Base-by-base conservation (phyloP, 73 alveolate genomes). In the Tetrahymena thermophila region DNA sequence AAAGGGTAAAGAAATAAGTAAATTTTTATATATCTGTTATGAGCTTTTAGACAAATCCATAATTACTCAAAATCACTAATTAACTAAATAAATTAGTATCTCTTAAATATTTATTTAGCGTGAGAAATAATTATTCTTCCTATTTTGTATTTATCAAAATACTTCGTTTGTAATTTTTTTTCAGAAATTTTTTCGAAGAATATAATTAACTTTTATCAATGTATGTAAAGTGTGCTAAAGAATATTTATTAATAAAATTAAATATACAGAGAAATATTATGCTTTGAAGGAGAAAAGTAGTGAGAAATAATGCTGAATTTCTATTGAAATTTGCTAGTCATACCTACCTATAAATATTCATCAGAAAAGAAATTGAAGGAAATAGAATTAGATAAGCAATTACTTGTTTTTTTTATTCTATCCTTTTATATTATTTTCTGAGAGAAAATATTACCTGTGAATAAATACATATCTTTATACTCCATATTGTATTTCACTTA, bases 401-500 rank as follows among this genome's bases (percentile, higher is more conserved):
- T 21, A 21, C 13, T 50, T 50, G 28, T 50, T 50, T 19, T 17
- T 71, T 4, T 3, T 11, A 71, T 71, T 71, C 35, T 25, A 4
- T 25, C 89, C 35, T 31, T 28, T 7, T 13, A 7, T 28, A 19
- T 71, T 71, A 19, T 31, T 71, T 71, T n/a, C 89, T 71, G 89
- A 71, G 37, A 71, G 89, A 25, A 31, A 31, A 71, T 71, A 71
- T 71, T 71, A 71, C 35, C 31, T 71, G 89, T 71, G 89, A 71
- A 28, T 40, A 28, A 71, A 71, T 71, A 71, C 89, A 71, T 71
- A 71, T 71, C 89, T 71, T 71, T 71, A 4, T 71, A 71, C 89
- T 71, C 89, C 89, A 71, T 71, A 71, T 71, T n/a, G 89, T 71
- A 71, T 71, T 71, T 71, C 89, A 71, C 89, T 71, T 71, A 71